Evolutionary conservation across 208 protist species (phyloP).

Genomic region (Leishmania guyanensis): DNA sequence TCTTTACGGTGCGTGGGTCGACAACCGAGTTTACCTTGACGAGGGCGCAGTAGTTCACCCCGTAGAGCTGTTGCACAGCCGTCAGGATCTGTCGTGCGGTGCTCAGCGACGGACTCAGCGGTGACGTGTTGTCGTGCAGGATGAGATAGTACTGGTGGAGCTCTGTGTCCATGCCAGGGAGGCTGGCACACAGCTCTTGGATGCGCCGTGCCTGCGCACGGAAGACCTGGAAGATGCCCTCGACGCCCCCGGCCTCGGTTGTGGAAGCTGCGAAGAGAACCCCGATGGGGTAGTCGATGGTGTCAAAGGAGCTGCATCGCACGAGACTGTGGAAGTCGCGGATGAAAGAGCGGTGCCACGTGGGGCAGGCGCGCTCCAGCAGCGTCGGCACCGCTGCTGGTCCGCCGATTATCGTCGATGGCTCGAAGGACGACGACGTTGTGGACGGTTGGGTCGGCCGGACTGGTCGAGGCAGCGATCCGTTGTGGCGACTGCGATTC

Average conservation of each 20-base stretch:
- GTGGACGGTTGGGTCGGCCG: neutral
- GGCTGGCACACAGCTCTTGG: conserved; percentile 38
- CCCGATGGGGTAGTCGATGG: conserved; percentile 79
- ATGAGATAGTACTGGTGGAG: conserved; percentile 72
- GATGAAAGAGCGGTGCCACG: conserved; percentile 65
- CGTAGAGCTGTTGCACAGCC: conserved; percentile 55
- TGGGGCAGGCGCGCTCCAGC: conserved; percentile 58
- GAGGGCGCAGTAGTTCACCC: conserved; percentile 55
- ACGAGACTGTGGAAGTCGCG: conserved; percentile 60
- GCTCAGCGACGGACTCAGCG: conserved; percentile 33
- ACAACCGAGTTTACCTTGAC: conserved; percentile 70
- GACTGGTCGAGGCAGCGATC: conserved; percentile 31
- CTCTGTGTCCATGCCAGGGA: conserved; percentile 74
- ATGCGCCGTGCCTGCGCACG: conserved; percentile 40
- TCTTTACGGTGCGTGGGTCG: conserved; percentile 49
- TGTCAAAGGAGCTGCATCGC: conserved; percentile 77
- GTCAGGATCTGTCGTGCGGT: conserved; percentile 45
- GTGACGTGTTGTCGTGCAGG: conserved; percentile 69
- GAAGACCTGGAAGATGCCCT: conserved; percentile 57
- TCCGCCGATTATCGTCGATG: conserved; percentile 5
- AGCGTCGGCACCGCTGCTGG: conserved; percentile 34
- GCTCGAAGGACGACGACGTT: neutral
- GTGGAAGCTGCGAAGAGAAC: conserved; percentile 68
- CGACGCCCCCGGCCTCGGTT: conserved; percentile 45
- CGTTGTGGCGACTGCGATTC: conserved; percentile 28